A percentile compares a stretch with the other conserved stretches of the same genome.
Conservation (phyloP, 768 basidiomycete genomes). For the Termitomyces bulborhizus region DNA sequence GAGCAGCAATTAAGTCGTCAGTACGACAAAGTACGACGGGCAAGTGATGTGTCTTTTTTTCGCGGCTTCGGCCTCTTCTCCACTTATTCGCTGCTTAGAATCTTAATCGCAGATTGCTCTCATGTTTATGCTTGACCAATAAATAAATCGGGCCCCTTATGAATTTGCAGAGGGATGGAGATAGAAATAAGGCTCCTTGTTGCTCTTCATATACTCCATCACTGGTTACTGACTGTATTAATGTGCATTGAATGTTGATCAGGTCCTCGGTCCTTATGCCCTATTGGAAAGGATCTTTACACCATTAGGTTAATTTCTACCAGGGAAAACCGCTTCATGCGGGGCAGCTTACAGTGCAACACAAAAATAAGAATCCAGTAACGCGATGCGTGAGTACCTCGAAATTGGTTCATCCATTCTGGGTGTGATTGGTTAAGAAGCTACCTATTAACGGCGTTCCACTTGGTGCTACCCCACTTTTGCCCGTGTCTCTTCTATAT, state of each 20-base stretch:
- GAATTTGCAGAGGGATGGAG: too few species aligned
- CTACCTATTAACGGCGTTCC: background rate
- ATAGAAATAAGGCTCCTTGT: background rate
- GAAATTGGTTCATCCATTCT: background rate
- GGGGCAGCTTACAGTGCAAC: background rate
- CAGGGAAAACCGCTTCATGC: background rate
- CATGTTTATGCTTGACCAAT: constrained; percentile 7
- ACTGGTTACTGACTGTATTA: background rate
- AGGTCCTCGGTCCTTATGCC: background rate
- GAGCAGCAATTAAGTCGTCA: constrained; percentile 17
- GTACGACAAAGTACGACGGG: background rate
- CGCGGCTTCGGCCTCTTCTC: background rate
- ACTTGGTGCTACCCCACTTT: background rate
- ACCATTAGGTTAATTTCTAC: background rate
- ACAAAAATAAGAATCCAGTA: background rate
- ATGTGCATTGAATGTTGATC: constrained; percentile 3
- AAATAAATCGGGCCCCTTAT: background rate
- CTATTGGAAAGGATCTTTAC: background rate
- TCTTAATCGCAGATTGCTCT: constrained; percentile 11
- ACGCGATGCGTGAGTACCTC: background rate
- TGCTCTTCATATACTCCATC: background rate
- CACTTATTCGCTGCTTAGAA: constrained; percentile 13
- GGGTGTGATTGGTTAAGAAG: background rate
- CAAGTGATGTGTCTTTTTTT: constrained; percentile 10
- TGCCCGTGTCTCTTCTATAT: background rate